Evolutionary conservation across 768 basidiomycete genomes (phyloP).

Genomic region (Xerocomellus dryophilus): DNA sequence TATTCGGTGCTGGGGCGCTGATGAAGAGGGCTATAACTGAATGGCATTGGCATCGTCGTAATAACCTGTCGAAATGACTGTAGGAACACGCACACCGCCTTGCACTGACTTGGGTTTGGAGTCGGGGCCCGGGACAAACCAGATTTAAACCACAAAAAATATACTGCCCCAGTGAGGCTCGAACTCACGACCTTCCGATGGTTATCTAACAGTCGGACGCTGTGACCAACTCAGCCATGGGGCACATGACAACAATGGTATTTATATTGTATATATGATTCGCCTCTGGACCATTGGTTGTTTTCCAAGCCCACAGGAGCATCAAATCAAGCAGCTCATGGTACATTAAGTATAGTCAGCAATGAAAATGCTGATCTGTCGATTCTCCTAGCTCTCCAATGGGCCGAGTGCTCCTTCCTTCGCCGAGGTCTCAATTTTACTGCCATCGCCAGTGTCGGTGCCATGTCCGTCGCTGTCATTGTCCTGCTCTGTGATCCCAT

Average conservation of each 20-base stretch:
- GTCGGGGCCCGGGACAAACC: too few species aligned
- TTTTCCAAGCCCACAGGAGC: background rate
- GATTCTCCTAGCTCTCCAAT: background rate
- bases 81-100: too few species aligned
- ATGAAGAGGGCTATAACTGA: too few species aligned
- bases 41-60: too few species aligned
- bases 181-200: slow-evolving; percentile 54
- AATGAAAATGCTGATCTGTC: background rate
- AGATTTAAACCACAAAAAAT: slow-evolving; percentile 1
- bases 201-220: slow-evolving; percentile 45
- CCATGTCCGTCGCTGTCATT: background rate
- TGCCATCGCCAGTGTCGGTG: background rate
- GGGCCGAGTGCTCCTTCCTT: background rate
- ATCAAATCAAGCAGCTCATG: background rate
- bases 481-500: background rate
- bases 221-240: slow-evolving; percentile 54
- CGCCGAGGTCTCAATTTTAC: background rate
- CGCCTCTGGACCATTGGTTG: background rate
- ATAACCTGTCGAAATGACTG: too few species aligned
- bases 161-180: slow-evolving; percentile 50
- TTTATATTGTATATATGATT: background rate
- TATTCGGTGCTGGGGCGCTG: too few species aligned
- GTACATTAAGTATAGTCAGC: background rate
- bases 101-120: too few species aligned
- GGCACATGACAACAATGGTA: slow-evolving; percentile 23